Conservation (phyloP, 2,329 filamentous ascomycete genomes). For the Colletotrichum kahawae region DNA sequence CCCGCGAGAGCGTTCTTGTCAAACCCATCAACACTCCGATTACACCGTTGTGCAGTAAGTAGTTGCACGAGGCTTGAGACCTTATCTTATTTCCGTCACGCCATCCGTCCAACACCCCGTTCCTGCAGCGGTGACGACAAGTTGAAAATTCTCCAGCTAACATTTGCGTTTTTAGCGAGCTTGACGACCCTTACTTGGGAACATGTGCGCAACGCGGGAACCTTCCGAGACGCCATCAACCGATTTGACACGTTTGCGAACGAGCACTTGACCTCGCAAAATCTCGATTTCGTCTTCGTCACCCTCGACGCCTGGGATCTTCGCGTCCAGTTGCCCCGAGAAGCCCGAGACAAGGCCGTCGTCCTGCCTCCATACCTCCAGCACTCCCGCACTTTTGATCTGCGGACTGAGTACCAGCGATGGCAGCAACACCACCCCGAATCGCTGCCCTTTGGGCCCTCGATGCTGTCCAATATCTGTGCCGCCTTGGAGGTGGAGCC, state of each 20-base stretch:
- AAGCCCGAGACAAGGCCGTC: constrained; percentile 97
- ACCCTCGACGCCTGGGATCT: constrained; percentile 99
- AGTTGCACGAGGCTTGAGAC: constrained; percentile 24
- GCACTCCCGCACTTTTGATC: constrained; percentile 95
- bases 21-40: constrained; percentile 99
- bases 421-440: constrained; percentile 99
- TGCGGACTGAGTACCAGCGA: constrained; percentile 95
- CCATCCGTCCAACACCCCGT: constrained; percentile 13
- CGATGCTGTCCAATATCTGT: constrained; percentile 96
- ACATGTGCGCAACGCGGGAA: constrained; percentile 95
- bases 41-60: constrained; percentile 97
- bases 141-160: constrained; percentile 30
- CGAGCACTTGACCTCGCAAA: constrained; percentile 88
- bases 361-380: constrained; percentile 96
- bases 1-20: constrained; percentile 94
- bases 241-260: constrained; percentile 93
- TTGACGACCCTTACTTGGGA: constrained; percentile 98
- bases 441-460: constrained; percentile 94
- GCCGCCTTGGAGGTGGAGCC: constrained; percentile 97
- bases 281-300: constrained; percentile 97
- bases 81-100: constrained; percentile 5
- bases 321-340: constrained; percentile 93
- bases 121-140: neutral
- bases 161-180: constrained; percentile 68
- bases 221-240: constrained; percentile 95